Evolutionary conservation across 2,329 filamentous ascomycete species (phyloP).

Genomic region (Lasiodiplodia sp.): DNA sequence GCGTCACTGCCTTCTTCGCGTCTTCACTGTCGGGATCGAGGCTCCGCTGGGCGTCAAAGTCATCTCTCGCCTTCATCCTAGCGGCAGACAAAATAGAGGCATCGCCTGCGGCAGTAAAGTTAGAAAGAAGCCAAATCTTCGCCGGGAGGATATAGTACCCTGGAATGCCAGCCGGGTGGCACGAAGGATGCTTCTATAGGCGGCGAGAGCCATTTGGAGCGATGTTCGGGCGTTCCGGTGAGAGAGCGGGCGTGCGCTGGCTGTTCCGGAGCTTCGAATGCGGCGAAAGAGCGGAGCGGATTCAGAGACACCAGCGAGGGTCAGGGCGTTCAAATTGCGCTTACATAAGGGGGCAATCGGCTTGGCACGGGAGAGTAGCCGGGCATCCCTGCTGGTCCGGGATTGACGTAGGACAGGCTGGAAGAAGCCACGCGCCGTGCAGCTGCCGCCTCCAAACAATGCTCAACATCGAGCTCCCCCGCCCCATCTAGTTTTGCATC

Average conservation of each 20-base stretch:
- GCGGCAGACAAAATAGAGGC: conserved; percentile 72
- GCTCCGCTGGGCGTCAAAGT: conserved; percentile 73
- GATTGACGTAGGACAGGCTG: conserved; percentile 22
- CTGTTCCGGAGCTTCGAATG: conserved; percentile 4
- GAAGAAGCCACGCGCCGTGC: conserved; percentile 27
- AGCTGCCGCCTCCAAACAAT: conserved; percentile 21
- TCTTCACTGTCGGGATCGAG: conserved; percentile 66
- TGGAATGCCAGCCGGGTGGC: conserved; percentile 83
- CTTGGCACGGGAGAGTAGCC: conserved; percentile 8
- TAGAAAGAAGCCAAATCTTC: not conserved
- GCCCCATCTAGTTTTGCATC: not conserved
- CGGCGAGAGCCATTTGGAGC: conserved; percentile 68
- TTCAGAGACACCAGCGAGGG: conserved; percentile 1
- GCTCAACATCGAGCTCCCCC: conserved; percentile 19
- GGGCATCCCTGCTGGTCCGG: conserved; percentile 17
- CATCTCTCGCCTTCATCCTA: conserved; percentile 72
- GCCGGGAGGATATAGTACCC: conserved; percentile 60
- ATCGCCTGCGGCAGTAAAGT: conserved; percentile 67
- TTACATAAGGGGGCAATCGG: conserved; percentile 1
- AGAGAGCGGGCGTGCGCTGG: not conserved
- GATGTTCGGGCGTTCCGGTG: conserved; percentile 31
- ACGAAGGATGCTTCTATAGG: conserved; percentile 83
- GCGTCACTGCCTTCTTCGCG: conserved; percentile 70
- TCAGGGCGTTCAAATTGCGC: not conserved
- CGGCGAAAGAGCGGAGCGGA: conserved; percentile 6